Percentiles rank a stretch among this genome's conserved stretches.
These are phyloP conservation scores for Coriolopsis trogii DNA, from an alignment of 1,284 basidiomycete species.

Conservation along the genomic window DNA sequence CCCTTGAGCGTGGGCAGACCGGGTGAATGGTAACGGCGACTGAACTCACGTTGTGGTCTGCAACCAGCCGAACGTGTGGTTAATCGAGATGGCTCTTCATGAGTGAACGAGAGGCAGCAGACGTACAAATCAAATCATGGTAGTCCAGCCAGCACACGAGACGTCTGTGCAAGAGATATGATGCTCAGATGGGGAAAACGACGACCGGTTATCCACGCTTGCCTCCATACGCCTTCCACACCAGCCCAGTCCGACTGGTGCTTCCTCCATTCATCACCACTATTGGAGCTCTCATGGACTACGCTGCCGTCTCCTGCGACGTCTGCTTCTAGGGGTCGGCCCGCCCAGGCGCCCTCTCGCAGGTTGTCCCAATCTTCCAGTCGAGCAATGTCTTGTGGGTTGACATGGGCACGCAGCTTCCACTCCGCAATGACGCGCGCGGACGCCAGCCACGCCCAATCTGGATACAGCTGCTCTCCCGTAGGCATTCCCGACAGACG, in stretches of 20 bases:
- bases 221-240: conserved; percentile 57
- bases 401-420: conserved; percentile 28
- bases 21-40: background rate
- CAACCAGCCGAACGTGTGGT: background rate
- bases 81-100: background rate
- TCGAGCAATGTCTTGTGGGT: conserved; percentile 20
- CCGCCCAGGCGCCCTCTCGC: conserved; percentile 42
- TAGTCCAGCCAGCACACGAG: conserved; percentile 64
- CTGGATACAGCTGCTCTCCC: conserved; percentile 23
- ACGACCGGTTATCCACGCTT: conserved; percentile 15
- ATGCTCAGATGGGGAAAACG: background rate
- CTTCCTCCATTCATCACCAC: conserved; percentile 19
- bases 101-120: background rate
- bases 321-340: background rate
- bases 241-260: conserved; percentile 65
- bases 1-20: background rate
- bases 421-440: conserved; percentile 33
- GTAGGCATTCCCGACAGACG: too few relatives aligned
- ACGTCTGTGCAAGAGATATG: conserved; percentile 38
- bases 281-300: background rate
- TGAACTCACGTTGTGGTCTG: conserved; percentile 43
- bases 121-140: conserved; percentile 51
- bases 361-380: conserved; percentile 41
- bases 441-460: conserved; percentile 35
- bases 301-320: background rate